Evolutionary conservation across 129 eudicot genomes (phyloP).

Genomic region (Tagetes patula): DNA sequence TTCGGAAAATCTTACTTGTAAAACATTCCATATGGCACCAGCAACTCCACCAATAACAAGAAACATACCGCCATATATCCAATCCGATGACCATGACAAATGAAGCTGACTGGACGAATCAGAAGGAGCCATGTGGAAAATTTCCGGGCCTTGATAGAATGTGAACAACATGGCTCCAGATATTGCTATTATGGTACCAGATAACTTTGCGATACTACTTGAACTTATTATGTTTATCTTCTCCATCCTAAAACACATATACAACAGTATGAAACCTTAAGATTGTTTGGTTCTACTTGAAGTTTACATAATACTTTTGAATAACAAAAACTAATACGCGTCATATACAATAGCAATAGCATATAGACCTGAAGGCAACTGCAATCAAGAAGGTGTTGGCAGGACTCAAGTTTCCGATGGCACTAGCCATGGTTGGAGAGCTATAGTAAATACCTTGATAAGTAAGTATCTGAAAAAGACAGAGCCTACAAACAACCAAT

Average conservation of each 20-base stretch:
- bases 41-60: constrained; percentile 33
- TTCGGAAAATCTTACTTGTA: constrained; percentile 34
- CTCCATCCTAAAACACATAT: constrained; percentile 38
- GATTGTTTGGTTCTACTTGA: background rate
- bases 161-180: constrained; percentile 43
- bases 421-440: constrained; percentile 47
- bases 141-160: constrained; percentile 37
- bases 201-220: constrained; percentile 39
- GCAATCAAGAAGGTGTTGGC: constrained; percentile 43
- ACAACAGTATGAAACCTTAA: background rate
- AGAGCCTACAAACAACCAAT: constrained; percentile 28
- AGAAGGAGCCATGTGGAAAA: background rate
- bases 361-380: constrained; percentile 32
- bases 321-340: background rate
- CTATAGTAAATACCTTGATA: constrained; percentile 40
- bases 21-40: constrained; percentile 39
- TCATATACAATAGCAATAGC: too few species aligned
- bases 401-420: constrained; percentile 42
- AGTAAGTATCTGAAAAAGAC: constrained; percentile 33
- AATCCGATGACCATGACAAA: constrained; percentile 29
- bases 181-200: constrained; percentile 41
- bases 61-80: constrained; percentile 48
- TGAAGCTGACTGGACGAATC: constrained; percentile 24
- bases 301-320: background rate
- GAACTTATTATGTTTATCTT: constrained; percentile 33